Conservation (phyloP, 2,329 filamentous ascomycete species). For the Aureobasidium lini region DNA sequence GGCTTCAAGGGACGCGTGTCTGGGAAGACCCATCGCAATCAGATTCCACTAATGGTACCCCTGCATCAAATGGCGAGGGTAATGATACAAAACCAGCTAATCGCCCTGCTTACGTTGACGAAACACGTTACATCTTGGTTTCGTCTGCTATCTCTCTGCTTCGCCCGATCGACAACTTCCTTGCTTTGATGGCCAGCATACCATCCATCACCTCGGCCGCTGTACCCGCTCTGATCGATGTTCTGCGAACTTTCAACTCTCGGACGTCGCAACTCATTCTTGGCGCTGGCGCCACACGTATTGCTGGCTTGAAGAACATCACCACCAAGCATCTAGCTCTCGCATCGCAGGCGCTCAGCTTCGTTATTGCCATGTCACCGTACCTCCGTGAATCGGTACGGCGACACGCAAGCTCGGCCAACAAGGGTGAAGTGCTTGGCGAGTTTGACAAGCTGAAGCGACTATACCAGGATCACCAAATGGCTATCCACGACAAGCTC, state of each 20-base stretch:
- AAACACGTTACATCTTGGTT: slow-evolving; percentile 78
- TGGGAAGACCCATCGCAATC: slow-evolving; percentile 36
- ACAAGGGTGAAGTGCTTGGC: slow-evolving; percentile 41
- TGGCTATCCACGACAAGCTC: slow-evolving; percentile 83
- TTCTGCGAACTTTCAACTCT: slow-evolving; percentile 90
- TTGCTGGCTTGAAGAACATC: slow-evolving; percentile 89
- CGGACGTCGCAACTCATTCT: slow-evolving; percentile 94
- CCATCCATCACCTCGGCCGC: slow-evolving; percentile 85
- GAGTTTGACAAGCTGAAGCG: slow-evolving; percentile 86
- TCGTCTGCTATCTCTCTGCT: slow-evolving; percentile 76
- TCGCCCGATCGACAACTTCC: slow-evolving; percentile 70
- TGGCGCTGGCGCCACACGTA: slow-evolving; percentile 81
- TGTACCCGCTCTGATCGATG: slow-evolving; percentile 69
- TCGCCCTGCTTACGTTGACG: slow-evolving; percentile 63
- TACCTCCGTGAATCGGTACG: slow-evolving; percentile 88
- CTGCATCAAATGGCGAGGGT: slow-evolving; percentile 20
- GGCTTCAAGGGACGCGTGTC: slow-evolving; percentile 52
- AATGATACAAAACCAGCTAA: slow-evolving; percentile 19
- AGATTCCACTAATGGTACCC: slow-evolving; percentile 26
- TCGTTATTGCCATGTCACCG: slow-evolving; percentile 78
- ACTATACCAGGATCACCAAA: slow-evolving; percentile 80
- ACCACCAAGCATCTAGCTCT: slow-evolving; percentile 91
- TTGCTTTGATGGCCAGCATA: slow-evolving; percentile 75
- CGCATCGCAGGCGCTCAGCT: slow-evolving; percentile 80
- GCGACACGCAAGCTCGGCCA: slow-evolving; percentile 53